Base-by-base conservation (phyloP, 805 yeast genomes). In the Wickerhamiella cacticola region DNA sequence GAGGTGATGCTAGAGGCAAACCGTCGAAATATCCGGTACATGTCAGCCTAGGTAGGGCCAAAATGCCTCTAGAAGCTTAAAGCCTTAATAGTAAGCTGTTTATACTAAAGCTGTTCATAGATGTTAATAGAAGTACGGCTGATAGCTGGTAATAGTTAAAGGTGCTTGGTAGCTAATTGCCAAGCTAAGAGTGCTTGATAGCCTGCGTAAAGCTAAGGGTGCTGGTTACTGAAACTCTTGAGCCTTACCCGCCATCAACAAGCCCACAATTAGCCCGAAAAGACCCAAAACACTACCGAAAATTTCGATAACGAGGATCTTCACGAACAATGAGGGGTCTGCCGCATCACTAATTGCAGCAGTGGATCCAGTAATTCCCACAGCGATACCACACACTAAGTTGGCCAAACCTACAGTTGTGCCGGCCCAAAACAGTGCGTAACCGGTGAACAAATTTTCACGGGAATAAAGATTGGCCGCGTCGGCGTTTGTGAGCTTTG, bases 341-440 rank as follows among this genome's bases (percentile, higher is more conserved):
- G 98, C 96, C 25, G 98, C 98, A 68, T 92, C 98, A 39, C 94
- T 78, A 52, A 92, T 77, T 35, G 98, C 98, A 29, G 97, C 98
- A n/a, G 96, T 92, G 22, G 97, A 80, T 43, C 98, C 98, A 13
- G 98, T 92, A 52, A 92, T 74, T 53, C 98, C 98, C 43, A 92
- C 98, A 3, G 96, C 89, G 48, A 92, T 72, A 70, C 98, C 98
- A 74, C 98, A 92, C 51, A 92, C 81, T 64, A 92, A 75, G 67
- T 92, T 92, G 59, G 94, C 79, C 26, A 84, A 63, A 34, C 98
- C 98, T 44, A 92, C 98, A 4, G 98, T 92, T 45, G 88, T 62
- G 24, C 98, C 98, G 22, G 96, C 98, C 98, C 98, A 92, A 66
- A 92, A 92, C 53, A 92, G 72, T 6, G 97, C 79, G 63, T 79